Percentiles rank a stretch among this genome's conserved stretches.
These are phyloP conservation scores for Penicillium polonicum DNA, from an alignment of 2,329 filamentous ascomycete genomes.

Conservation along the genomic window DNA sequence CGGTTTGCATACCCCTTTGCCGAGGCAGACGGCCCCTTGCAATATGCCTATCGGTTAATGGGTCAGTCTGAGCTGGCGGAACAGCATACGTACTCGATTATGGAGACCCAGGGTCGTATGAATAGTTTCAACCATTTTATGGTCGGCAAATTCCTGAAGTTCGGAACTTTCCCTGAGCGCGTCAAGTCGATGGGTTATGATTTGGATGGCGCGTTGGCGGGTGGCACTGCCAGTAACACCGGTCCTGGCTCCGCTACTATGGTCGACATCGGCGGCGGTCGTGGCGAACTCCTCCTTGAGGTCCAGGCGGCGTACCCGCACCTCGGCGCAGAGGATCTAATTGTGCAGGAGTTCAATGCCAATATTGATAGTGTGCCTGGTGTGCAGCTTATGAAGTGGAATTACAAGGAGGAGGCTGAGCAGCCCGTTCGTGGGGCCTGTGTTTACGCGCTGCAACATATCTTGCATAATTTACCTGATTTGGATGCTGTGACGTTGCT, in stretches of 20 bases:
- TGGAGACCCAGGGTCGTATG: slow-evolving; percentile 39
- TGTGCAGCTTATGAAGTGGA: slow-evolving; percentile 35
- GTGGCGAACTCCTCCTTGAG: slow-evolving; percentile 39
- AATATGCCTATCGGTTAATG: slow-evolving; percentile 36
- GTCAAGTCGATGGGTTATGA: slow-evolving; percentile 34
- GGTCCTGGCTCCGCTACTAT: slow-evolving; percentile 23
- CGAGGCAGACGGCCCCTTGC: slow-evolving; percentile 35
- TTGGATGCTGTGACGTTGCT: slow-evolving; percentile 37
- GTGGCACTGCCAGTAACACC: neutral
- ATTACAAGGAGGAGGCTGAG: slow-evolving; percentile 35
- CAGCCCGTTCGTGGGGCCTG: slow-evolving; percentile 36
- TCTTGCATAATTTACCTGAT: slow-evolving; percentile 41
- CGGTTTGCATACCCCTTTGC: slow-evolving; percentile 39
- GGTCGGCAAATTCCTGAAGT: slow-evolving; percentile 40
- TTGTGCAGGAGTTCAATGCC: slow-evolving; percentile 40
- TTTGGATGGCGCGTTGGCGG: slow-evolving; percentile 24
- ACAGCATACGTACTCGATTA: slow-evolving; percentile 39
- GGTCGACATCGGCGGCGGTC: slow-evolving; percentile 42
- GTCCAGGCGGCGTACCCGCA: slow-evolving; percentile 36
- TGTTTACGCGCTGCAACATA: slow-evolving; percentile 37
- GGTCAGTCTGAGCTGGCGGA: slow-evolving; percentile 30
- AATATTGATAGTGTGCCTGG: slow-evolving; percentile 29
- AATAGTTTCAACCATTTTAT: slow-evolving; percentile 43
- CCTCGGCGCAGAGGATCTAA: slow-evolving; percentile 27
- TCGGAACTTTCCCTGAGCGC: slow-evolving; percentile 35